These are phyloP conservation scores for Candida glucosophila DNA, from an alignment of 1,139 yeast species.

Conservation along the genomic window DNA sequence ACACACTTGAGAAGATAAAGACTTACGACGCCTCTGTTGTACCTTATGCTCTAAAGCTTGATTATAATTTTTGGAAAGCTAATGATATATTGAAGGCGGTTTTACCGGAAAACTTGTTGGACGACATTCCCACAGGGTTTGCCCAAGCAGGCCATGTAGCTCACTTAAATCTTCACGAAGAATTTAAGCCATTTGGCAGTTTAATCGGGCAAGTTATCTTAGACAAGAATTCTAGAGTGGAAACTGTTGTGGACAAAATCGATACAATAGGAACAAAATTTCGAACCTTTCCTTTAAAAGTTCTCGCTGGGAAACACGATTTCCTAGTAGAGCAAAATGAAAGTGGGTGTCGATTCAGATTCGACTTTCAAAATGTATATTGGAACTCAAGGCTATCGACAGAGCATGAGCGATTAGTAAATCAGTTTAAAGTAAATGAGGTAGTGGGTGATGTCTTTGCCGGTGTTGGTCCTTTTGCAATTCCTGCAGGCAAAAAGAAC, in stretches of 20 bases:
- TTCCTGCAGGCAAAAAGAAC: slow-evolving; percentile 86
- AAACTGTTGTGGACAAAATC: slow-evolving; percentile 90
- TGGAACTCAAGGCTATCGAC: slow-evolving; percentile 96
- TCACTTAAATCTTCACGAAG: slow-evolving; percentile 78
- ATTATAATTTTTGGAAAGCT: slow-evolving; percentile 76
- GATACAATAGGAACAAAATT: slow-evolving; percentile 81
- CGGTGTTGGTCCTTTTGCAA: slow-evolving; percentile 97
- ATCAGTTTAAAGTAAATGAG: slow-evolving; percentile 50
- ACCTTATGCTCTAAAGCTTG: slow-evolving; percentile 51
- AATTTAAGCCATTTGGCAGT: slow-evolving; percentile 72
- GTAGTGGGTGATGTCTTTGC: slow-evolving; percentile 95
- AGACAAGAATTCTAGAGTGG: slow-evolving; percentile 73
- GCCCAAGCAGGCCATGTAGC: slow-evolving; percentile 96
- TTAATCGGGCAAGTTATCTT: slow-evolving; percentile 85
- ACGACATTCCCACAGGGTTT: slow-evolving; percentile 83
- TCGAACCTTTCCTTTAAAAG: slow-evolving; percentile 89
- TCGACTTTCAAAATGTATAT: slow-evolving; percentile 89
- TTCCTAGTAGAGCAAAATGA: slow-evolving; percentile 82
- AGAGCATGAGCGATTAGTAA: slow-evolving; percentile 80
- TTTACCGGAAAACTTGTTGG: slow-evolving; percentile 61
- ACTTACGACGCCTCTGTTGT: slow-evolving; percentile 38
- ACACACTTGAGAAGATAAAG: slow-evolving; percentile 35
- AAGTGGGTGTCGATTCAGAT: slow-evolving; percentile 74
- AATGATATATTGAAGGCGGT: slow-evolving; percentile 77
- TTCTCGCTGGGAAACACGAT: slow-evolving; percentile 74